Base-by-base conservation (phyloP, 2,329 filamentous ascomycete genomes). In the Aspergillus novoparasiticus region DNA sequence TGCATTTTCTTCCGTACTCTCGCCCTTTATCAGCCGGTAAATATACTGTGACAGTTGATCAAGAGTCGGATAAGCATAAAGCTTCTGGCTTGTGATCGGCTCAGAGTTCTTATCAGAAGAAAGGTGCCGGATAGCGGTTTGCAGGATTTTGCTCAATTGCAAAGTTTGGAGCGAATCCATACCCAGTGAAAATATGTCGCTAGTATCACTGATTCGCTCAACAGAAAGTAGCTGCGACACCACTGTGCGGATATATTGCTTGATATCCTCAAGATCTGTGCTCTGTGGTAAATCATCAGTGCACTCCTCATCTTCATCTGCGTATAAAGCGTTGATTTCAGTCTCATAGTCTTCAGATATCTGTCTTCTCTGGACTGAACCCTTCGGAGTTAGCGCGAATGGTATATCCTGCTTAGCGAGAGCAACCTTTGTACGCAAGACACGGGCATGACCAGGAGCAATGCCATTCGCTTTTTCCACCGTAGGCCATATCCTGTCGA, bases 361-460 rank as follows among this genome's bases (percentile, higher is more conserved):
- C 4, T 57, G 26, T 28, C 51, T n/a, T 36, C 48, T 65, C 53
- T n/a, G 61, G 55, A 32, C 58, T 45, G 28, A 30, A 8, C 81
- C 79, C 68, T 85, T 84, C 3, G 79, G 75, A 0, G 83, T 80
- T 6, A 75, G 75, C 1, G 76, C 64, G 43, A 84, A 82, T 0
- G 80, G 80, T 66, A 81, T 81, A 14, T 74, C 71, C 8, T 71
- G 69, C 16, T 76, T 74, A 0, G 81, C 69, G 46, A 84, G 69
- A 0, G 76, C 69, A 23, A 85, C 73, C 56, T 78, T 80, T 5
- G 77, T 75, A 41, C 74, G 76, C 48, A 74, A 74, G 3, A 86
- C 68, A 30, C 78, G 77, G 5, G 73, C 78, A 62, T 83, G 80
- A 10, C 75, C 75, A 0, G 77, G 75, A 19, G 75, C 73, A 6